Percentiles rank a stretch among this genome's conserved stretches.
Conservation (phyloP, 345 rosid species). For the Gossypioides kirkii region DNA sequence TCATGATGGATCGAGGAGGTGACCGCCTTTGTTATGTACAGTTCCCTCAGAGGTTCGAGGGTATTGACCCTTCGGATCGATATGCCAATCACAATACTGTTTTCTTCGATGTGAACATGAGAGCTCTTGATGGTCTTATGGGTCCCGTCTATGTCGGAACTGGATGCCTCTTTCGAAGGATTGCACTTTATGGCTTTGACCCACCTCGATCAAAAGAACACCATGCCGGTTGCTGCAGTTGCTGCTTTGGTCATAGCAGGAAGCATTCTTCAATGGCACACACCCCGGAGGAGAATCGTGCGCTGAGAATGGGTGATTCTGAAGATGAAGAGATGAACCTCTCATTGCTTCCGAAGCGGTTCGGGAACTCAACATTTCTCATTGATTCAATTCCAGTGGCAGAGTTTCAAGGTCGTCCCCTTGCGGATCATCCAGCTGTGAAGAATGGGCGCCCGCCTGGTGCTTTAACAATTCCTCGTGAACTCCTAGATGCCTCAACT, state of each 20-base stretch:
- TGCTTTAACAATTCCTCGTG: conserved; percentile 86
- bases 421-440: conserved; percentile 90
- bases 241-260: conserved; percentile 58
- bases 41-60: conserved; percentile 98
- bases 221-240: conserved; percentile 58
- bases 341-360: conserved; percentile 64
- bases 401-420: conserved; percentile 96
- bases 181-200: conserved; percentile 88
- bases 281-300: conserved; percentile 67
- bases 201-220: conserved; percentile 77
- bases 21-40: conserved; percentile 89
- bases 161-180: conserved; percentile 91
- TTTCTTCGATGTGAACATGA: conserved; percentile 97
- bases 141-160: conserved; percentile 98
- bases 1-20: conserved; percentile 99
- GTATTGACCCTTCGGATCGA: conserved; percentile 95
- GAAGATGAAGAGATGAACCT: conserved; percentile 82
- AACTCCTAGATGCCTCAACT: conserved; percentile 86
- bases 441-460: conserved; percentile 94
- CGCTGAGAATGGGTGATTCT: conserved; percentile 79
- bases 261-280: conserved; percentile 41
- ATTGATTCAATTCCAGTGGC: conserved; percentile 87
- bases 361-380: conserved; percentile 80
- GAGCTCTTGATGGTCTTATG: conserved; percentile 98
- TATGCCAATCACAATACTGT: conserved; percentile 98